phyloP scores from a whole-genome alignment of 352 stramenopile genomes.

The Globisporangium nodosum region DNA sequence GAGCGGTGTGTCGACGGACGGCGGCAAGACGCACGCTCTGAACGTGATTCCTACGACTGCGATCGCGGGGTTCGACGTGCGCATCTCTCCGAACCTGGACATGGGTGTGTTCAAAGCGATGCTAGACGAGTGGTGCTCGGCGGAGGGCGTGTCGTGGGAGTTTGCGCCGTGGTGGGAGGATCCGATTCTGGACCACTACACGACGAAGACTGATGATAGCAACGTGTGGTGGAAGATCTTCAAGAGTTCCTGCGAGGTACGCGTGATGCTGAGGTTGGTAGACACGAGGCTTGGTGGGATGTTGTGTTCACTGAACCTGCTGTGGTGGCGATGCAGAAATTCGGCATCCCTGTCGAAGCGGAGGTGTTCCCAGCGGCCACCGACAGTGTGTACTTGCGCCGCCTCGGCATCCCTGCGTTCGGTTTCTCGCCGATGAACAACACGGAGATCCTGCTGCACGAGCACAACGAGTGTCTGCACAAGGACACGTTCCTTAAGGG shows the following conservation, averaged over 20 bases:
- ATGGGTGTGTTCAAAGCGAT: constrained; percentile 79
- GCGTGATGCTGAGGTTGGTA: neutral
- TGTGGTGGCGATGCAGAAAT: no score
- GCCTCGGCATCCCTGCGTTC: constrained; percentile 90
- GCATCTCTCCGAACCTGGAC: constrained; percentile 83
- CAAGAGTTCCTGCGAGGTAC: constrained; percentile 26
- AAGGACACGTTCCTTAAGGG: constrained; percentile 89
- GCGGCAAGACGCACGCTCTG: constrained; percentile 79
- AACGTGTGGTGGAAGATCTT: constrained; percentile 45
- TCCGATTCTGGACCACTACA: constrained; percentile 42
- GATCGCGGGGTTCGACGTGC: constrained; percentile 89
- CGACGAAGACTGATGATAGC: constrained; percentile 34
- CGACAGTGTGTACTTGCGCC: constrained; percentile 45
- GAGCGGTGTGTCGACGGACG: constrained; percentile 76
- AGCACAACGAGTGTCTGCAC: constrained; percentile 94
- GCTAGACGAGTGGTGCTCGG: constrained; percentile 86
- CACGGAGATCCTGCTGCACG: constrained; percentile 91
- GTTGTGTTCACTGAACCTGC: no score
- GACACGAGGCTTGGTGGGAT: neutral
- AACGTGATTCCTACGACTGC: constrained; percentile 92
- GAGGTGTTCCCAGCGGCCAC: constrained; percentile 93
- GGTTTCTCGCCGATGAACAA: constrained; percentile 93
- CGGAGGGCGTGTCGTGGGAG: constrained; percentile 75
- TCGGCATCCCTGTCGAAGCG: constrained; percentile 51
- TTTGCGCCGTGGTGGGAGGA: constrained; percentile 24